Percentiles rank a stretch among this genome's conserved stretches.
Conservation (phyloP, 2,329 filamentous ascomycete species). For the Dothistroma septosporum region DNA sequence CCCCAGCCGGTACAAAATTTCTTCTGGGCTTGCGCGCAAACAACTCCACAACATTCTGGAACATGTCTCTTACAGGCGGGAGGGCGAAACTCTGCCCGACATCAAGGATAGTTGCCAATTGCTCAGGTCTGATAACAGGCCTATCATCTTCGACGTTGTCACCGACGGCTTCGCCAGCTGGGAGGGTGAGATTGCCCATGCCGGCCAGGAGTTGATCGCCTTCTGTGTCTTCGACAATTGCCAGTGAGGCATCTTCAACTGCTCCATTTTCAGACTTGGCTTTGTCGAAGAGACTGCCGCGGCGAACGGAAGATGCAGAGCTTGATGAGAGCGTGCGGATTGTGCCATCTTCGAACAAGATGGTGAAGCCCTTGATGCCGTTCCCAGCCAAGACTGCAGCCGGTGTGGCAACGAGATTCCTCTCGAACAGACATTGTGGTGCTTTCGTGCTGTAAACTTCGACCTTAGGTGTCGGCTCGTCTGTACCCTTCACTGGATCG, state of each 20-base stretch:
- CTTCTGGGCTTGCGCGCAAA: conserved; percentile 54
- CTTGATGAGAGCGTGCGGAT: conserved; percentile 49
- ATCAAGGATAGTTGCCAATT: conserved; percentile 67
- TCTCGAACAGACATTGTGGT: conserved; percentile 51
- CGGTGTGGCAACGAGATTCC: conserved; percentile 44
- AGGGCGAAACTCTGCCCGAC: conserved; percentile 64
- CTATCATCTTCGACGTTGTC: conserved; percentile 48
- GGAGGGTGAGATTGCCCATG: conserved; percentile 14
- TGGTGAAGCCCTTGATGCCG: conserved; percentile 66
- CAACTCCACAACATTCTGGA: conserved; percentile 65
- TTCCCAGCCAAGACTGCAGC: conserved; percentile 63
- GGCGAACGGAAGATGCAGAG: conserved; percentile 6
- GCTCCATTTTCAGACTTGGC: not conserved
- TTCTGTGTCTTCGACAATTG: not conserved
- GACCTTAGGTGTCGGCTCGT: conserved; percentile 33
- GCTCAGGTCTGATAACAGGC: conserved; percentile 63
- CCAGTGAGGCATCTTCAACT: not conserved
- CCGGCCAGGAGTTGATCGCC: conserved; percentile 10
- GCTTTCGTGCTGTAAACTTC: conserved; percentile 61
- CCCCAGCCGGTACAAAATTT: not conserved
- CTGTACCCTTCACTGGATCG: conserved; percentile 4
- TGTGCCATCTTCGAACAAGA: conserved; percentile 71
- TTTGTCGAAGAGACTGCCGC: not conserved
- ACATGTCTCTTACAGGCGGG: conserved; percentile 69
- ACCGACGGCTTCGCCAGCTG: conserved; percentile 42